phyloP scores from a whole-genome alignment of 345 rosid genomes.

The Clarkia xantiana region DNA sequence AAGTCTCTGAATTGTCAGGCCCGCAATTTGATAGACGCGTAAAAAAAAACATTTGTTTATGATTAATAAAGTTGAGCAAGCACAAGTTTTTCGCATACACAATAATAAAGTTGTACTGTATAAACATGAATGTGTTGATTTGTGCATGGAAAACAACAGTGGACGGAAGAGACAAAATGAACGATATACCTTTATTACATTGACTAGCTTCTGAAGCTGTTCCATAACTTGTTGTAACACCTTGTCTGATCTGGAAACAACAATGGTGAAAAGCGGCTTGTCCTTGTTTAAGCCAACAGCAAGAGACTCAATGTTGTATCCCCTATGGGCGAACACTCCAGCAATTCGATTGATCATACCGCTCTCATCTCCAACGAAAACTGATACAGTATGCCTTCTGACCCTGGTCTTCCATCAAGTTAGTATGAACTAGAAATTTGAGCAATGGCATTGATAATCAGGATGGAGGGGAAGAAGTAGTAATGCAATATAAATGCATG shows the following conservation, averaged over 20 bases:
- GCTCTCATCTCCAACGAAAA: conserved; percentile 94
- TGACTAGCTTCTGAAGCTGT: conserved; percentile 93
- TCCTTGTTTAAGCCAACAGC: conserved; percentile 92
- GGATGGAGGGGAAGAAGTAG: too few relatives aligned
- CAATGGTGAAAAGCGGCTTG: conserved; percentile 86
- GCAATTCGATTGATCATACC: conserved; percentile 97
- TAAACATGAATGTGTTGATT: too few relatives aligned
- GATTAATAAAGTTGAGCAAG: too few relatives aligned
- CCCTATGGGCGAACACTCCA: conserved; percentile 91
- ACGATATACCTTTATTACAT: conserved; percentile 60
- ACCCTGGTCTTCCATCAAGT: conserved; percentile 26
- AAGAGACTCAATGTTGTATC: conserved; percentile 92
- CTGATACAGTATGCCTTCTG: conserved; percentile 73
- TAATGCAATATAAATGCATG: too few relatives aligned
- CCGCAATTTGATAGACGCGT: too few relatives aligned
- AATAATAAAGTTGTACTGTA: too few relatives aligned
- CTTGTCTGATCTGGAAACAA: conserved; percentile 71
- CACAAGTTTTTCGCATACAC: too few relatives aligned
- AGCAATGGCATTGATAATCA: too few relatives aligned
- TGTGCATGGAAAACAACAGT: too few relatives aligned
- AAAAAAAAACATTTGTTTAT: too few relatives aligned
- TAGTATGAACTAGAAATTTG: neutral
- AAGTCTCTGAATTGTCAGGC: neutral
- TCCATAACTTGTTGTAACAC: conserved; percentile 73
- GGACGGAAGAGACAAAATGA: neutral